Base-by-base conservation (phyloP, 2,329 filamentous ascomycete species). In the Ophiostoma sp. region DNA sequence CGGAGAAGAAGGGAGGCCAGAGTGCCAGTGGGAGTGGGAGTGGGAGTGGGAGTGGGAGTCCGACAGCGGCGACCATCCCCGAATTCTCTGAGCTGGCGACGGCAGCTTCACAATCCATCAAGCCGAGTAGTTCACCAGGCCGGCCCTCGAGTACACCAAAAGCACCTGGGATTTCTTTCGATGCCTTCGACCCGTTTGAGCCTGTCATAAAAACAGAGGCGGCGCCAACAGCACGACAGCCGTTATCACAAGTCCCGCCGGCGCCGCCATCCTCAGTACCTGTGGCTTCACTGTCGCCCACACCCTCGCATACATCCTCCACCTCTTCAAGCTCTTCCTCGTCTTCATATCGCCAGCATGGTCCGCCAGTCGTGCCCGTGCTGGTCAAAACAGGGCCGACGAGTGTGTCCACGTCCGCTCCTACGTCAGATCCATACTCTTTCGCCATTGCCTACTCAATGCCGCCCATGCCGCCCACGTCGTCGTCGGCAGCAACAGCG, bases 31-130 rank as follows among this genome's bases (percentile, higher is more conserved):
- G 12, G 2, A 70, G 71, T n/a, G n/a, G 8, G 12, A 31, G 15
- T 22, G 33, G 9, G 6, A 25, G 36, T 36, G 15, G 7, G 22
- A 55, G 31, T 31, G 19, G 42, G n/a, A n/a, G n/a, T n/a, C n/a
- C 28, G 31, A 45, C 7, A 25, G 33, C 19, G 28, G 42, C n/a
- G n/a, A 25, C 52, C n/a, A 25, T 73, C 25, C 70, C 74, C 15
- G 72, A 74, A 28, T 75, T 76, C 25, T 73, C 71, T 1, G 48
- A 74, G 50, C 48, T 75, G 31, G 74, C 63, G 0, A 61, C 70
- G 4, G 73, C 73, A 0, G 74, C 69, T 1, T 71, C 74, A 1
- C 59, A 63, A n/a, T 75, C 74, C 0, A 73, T 76, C 25, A 69
- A 69, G 11, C 25, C 68, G 66, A 22, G 42, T 22, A 50, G 42